phyloP scores from a whole-genome alignment of 2,329 filamentous ascomycete species.

The Beauveria bassiana region DNA sequence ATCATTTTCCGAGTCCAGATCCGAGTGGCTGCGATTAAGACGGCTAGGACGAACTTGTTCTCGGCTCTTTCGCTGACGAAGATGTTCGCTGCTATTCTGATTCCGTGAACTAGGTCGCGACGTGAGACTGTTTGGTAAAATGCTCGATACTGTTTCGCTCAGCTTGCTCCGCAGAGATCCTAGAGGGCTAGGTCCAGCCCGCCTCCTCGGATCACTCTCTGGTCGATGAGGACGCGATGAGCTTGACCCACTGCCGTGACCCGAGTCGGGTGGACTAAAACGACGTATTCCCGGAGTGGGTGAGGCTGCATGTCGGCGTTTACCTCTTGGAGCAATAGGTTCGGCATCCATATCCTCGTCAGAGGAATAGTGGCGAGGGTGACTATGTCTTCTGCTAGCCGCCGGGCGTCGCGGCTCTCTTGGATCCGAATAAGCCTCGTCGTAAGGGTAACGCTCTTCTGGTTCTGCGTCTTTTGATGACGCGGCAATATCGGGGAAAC shows the following conservation, averaged over 20 bases:
- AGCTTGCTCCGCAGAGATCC: constrained; percentile 35
- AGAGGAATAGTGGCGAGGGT: constrained; percentile 36
- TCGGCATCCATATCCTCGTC: constrained; percentile 32
- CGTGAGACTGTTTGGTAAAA: constrained; percentile 31
- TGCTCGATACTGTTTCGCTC: constrained; percentile 35
- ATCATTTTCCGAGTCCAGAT: constrained; percentile 28
- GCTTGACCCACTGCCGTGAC: constrained; percentile 18
- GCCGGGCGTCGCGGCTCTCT: constrained; percentile 21
- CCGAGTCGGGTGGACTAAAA: constrained; percentile 6
- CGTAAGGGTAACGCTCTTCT: constrained; percentile 20
- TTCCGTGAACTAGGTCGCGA: constrained; percentile 28
- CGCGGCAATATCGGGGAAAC: constrained; percentile 43
- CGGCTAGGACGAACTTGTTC: constrained; percentile 34
- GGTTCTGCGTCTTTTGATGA: constrained; percentile 21
- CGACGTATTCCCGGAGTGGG: constrained; percentile 10
- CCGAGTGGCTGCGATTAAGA: constrained; percentile 34
- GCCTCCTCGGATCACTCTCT: constrained; percentile 31
- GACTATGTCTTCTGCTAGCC: constrained; percentile 39
- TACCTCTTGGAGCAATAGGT: constrained; percentile 18
- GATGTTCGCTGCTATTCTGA: constrained; percentile 22
- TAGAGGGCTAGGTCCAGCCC: constrained; percentile 30
- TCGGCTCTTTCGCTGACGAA: constrained; percentile 29
- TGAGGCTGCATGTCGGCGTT: constrained; percentile 13
- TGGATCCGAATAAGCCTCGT: constrained; percentile 27
- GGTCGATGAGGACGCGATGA: constrained; percentile 26